Base-by-base conservation (phyloP, 805 yeast genomes). In the Wickerhamia fluorescens region DNA sequence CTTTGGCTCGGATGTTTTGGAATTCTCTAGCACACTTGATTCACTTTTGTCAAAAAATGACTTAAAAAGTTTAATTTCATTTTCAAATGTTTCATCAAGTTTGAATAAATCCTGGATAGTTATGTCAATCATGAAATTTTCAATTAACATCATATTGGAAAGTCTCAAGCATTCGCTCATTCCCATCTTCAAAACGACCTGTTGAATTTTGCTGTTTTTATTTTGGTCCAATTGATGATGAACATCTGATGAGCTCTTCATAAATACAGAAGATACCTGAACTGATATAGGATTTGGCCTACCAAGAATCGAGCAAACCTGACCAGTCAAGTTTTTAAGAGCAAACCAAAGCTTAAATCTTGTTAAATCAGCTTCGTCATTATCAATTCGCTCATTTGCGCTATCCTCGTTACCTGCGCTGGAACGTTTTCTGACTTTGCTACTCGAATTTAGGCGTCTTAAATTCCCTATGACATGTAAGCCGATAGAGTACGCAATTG, bases 201-300 rank as follows among this genome's bases (percentile, higher is more conserved):
- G 56, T 2, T 56, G 52, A 16, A 41, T 44, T 13, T 41, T 42
- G 18, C 41, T 38, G n/a, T 37, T 31, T 10, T 43, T 29, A 9
- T 44, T 37, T n/a, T 34, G 21, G 1, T 24, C 21, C 10, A 36
- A 26, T n/a, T n/a, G n/a, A 24, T 30, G 24, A 5, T 33, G 24
- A 6, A 23, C 16, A 7, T 22, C 26, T 15, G 39, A 29, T 6
- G 47, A 32, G 16, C 51, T 37, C 31, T 48, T 47, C 26, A 54
- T 37, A 5, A 58, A 49, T 3, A 42, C 36, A 12, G 50, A 48
- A 33, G 53, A 52, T 8, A 60, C 59, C 37, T 58, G 66, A 18
- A 61, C 46, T 1, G 73, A 63, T 7, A 71, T 70, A 1, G 77
- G 77, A 36, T 69, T 71, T 3, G 76, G 76, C 37, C 76, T 52